Percentiles rank a stretch among this genome's conserved stretches.
These are phyloP conservation scores for Lasiodiplodia hormozganensis DNA, from an alignment of 2,329 filamentous ascomycete genomes.

Conservation along the genomic window DNA sequence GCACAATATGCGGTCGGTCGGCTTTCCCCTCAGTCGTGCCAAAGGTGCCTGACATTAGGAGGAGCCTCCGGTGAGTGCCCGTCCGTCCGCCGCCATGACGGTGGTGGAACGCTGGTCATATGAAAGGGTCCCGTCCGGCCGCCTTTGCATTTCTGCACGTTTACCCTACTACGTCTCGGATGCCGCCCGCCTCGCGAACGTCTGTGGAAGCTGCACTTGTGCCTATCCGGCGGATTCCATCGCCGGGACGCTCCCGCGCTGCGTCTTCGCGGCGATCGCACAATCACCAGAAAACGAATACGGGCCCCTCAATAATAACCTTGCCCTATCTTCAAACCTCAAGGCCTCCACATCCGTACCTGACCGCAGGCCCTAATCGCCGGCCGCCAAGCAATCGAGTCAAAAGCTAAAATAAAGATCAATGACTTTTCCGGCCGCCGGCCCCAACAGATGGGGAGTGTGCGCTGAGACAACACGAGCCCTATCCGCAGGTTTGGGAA, in stretches of 20 bases:
- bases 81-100: background rate
- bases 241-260: background rate
- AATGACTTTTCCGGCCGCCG: background rate
- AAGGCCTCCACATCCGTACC: slow-evolving; percentile 9
- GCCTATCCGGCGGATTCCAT: slow-evolving; percentile 11
- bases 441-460: slow-evolving; percentile 10
- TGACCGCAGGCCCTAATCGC: background rate
- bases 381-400: background rate
- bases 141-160: background rate
- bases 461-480: slow-evolving; percentile 18
- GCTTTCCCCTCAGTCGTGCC: background rate
- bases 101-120: background rate
- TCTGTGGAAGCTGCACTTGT: background rate
- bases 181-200: background rate
- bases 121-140: background rate
- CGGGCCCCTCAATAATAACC: slow-evolving; percentile 23
- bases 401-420: background rate
- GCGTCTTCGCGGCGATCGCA: background rate
- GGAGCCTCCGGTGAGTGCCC: background rate
- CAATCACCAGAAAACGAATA: slow-evolving; percentile 23
- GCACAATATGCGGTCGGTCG: slow-evolving; percentile 6
- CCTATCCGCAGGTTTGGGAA: slow-evolving; percentile 20
- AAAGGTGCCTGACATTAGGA: background rate
- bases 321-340: slow-evolving; percentile 1
- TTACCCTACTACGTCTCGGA: background rate